Base-by-base conservation (phyloP, 345 rosid genomes). In the Barbarea vulgaris region DNA sequence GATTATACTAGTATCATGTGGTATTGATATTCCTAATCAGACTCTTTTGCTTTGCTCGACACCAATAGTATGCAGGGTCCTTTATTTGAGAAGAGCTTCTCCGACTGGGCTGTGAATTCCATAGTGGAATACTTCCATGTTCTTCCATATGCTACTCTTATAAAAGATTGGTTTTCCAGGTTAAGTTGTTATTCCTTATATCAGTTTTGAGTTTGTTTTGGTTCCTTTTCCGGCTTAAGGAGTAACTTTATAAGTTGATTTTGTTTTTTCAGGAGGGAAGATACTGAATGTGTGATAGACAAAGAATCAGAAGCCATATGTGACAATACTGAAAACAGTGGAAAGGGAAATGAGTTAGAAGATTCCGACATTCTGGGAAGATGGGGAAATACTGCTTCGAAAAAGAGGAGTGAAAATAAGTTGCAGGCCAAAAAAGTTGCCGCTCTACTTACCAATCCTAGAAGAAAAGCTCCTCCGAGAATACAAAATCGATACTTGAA, bases 11-110 rank as follows among this genome's bases (percentile, higher is more conserved):
- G 3, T 41, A 9, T 15, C 27, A 51, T 4, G 30, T 36, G 22
- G n/a, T 34, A 17, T 21, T 47, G 52, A 54, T 61, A 42, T 52
- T 70, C 14, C 33, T 70, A 24, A 67, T 50, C 46, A 48, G 55
- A 4, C 5, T 28, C 46, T 42, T n/a, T 39, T 73, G 42, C 13
- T 67, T 37, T 63, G 37, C 18, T 42, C 76, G 25, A 46, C 17
- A 67, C 77, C 44, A 14, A 56, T 71, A 87, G 93, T 71, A 75
- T 89, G 86, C 85, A 80, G 47, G 91, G 89, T 36, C 82, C 93
- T 61, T 75, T 89, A 39, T 55, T 89, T 22, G 78, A 31, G 47
- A 77, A 54, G 69, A 57, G 15, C 75, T 73, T 76, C 19, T 64
- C 70, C 13, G 55, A 44, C 5, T 87, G 93, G 89, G n/a, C 52